phyloP scores from a whole-genome alignment of 257 asterid species.

The Echites panduratus region DNA sequence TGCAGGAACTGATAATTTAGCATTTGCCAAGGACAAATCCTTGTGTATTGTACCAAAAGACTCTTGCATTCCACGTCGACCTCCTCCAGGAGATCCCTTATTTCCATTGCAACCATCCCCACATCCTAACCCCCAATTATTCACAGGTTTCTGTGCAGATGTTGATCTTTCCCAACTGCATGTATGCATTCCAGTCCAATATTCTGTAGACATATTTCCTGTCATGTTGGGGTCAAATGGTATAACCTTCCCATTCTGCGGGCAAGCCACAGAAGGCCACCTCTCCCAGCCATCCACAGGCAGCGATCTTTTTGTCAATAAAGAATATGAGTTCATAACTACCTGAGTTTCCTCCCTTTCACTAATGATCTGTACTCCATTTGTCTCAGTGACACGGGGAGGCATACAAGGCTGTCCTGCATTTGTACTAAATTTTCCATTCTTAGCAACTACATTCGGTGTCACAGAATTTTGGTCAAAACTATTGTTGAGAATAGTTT shows the following conservation, averaged over 20 bases:
- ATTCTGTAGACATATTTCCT: constrained; percentile 23
- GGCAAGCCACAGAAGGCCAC: neutral
- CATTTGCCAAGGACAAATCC: too few species aligned
- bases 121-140: neutral
- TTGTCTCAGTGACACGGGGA: constrained; percentile 1
- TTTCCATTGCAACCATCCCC: neutral
- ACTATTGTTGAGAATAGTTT: neutral
- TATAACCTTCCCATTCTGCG: constrained; percentile 8
- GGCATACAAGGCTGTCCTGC: constrained; percentile 16
- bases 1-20: too few species aligned
- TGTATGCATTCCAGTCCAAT: constrained; percentile 23
- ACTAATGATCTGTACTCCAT: neutral
- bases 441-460: neutral
- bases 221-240: constrained; percentile 5
- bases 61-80: neutral
- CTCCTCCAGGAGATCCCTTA: neutral
- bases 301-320: constrained; percentile 23
- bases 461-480: neutral
- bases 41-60: too few species aligned
- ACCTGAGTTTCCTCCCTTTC: constrained; percentile 11
- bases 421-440: neutral
- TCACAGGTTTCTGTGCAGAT: neutral
- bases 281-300: constrained; percentile 27
- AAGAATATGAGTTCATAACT: neutral
- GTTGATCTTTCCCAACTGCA: constrained; percentile 15